These are phyloP conservation scores for Psilocybe cubensis DNA, from an alignment of 768 basidiomycete species.

Conservation along the genomic window DNA sequence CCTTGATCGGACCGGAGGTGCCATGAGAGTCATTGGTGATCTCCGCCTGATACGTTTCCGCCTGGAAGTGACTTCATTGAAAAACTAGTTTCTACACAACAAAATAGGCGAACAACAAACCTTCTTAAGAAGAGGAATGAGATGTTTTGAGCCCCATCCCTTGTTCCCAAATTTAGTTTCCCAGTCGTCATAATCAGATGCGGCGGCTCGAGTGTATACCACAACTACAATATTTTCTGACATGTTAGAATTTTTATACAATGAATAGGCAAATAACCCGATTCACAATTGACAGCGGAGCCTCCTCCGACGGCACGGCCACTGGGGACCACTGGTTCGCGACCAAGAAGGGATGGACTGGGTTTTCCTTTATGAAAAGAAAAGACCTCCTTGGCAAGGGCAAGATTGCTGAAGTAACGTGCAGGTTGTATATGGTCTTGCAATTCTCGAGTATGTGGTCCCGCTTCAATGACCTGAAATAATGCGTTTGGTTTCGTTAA, in stretches of 20 bases:
- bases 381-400: constrained; percentile 41
- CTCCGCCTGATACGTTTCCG: constrained; percentile 43
- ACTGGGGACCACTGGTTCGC: constrained; percentile 43
- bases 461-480: constrained; percentile 56
- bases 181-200: constrained; percentile 73
- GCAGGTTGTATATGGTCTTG: constrained; percentile 56
- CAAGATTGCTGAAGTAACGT: constrained; percentile 45
- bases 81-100: not conserved
- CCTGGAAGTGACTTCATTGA: constrained; percentile 29
- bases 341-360: constrained; percentile 46
- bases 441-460: constrained; percentile 51
- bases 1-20: constrained; percentile 51
- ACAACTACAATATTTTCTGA: constrained; percentile 33
- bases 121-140: constrained; percentile 65
- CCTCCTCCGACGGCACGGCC: constrained; percentile 66
- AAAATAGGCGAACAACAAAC: constrained; percentile 27
- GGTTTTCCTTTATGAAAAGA: constrained; percentile 47
- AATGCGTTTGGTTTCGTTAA: not conserved
- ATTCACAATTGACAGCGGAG: constrained; percentile 62
- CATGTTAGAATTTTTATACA: not conserved
- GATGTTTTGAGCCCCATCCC: constrained; percentile 61
- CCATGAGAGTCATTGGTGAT: constrained; percentile 46
- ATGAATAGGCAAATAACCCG: not conserved
- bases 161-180: constrained; percentile 49
- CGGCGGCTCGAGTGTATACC: constrained; percentile 60